Conservation (phyloP, 495 filamentous ascomycete species). For the Tuber umbilicatum region DNA sequence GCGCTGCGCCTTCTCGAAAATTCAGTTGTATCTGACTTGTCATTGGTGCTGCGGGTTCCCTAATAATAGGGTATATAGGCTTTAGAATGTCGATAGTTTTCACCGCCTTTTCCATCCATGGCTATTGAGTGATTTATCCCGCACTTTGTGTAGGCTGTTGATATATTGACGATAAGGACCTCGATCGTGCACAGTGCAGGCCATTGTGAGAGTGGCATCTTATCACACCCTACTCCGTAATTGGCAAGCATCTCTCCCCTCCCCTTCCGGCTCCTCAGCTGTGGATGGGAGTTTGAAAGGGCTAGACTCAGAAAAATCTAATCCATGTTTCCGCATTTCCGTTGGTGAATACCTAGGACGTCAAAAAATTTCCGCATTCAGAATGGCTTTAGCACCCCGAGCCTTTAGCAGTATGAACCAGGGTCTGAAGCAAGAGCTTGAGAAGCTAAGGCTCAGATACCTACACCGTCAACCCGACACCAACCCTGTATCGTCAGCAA, state of each 20-base stretch:
- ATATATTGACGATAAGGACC: background rate
- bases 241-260: background rate
- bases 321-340: background rate
- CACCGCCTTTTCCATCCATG: background rate
- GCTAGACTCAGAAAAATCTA: background rate
- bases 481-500: background rate
- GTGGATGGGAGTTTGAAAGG: background rate
- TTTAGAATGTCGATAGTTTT: background rate
- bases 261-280: background rate
- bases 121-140: background rate
- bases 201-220: background rate
- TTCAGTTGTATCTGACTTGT: background rate
- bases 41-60: background rate
- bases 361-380: background rate
- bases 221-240: background rate
- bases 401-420: background rate
- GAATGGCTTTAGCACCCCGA: background rate
- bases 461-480: background rate
- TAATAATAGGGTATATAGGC: background rate
- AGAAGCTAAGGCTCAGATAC: background rate
- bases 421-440: background rate
- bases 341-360: background rate
- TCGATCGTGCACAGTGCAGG: background rate
- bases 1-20: background rate
- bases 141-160: background rate